Evolutionary conservation across 129 eudicot species (phyloP).

Genomic region (Scalesia atractyloides): DNA sequence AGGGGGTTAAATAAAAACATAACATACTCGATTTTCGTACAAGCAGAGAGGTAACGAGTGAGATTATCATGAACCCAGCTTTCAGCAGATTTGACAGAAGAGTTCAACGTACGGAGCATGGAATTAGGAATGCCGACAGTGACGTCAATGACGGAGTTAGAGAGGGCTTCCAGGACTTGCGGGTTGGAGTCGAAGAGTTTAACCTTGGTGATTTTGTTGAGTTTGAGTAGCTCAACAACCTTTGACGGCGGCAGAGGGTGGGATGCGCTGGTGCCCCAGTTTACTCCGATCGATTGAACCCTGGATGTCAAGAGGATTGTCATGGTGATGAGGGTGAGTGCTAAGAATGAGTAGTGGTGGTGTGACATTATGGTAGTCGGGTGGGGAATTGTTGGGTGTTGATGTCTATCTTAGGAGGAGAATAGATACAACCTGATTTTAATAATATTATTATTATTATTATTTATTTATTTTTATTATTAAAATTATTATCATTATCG

Average conservation of each 20-base stretch:
- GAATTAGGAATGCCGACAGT: slow-evolving; percentile 82
- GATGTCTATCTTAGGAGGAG: too few relatives aligned
- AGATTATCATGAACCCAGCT: slow-evolving; percentile 92
- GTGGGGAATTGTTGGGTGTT: slow-evolving; percentile 32
- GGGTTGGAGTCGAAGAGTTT: slow-evolving; percentile 83
- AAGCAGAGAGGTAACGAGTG: slow-evolving; percentile 50
- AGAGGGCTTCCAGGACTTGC: slow-evolving; percentile 57
- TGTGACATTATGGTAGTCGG: slow-evolving; percentile 29
- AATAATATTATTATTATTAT: too few relatives aligned
- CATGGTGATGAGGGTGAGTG: slow-evolving; percentile 29
- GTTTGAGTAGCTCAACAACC: slow-evolving; percentile 74
- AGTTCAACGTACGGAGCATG: slow-evolving; percentile 61
- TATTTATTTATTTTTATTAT: too few relatives aligned
- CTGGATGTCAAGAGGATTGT: slow-evolving; percentile 14
- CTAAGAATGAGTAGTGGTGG: slow-evolving; percentile 17
- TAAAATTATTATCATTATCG: too few relatives aligned
- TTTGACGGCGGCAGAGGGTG: slow-evolving; percentile 84
- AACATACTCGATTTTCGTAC: slow-evolving; percentile 61
- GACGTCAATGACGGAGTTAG: slow-evolving; percentile 62
- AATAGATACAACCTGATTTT: too few relatives aligned
- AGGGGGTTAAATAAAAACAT: slow-evolving; percentile 12
- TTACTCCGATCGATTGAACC: slow-evolving; percentile 61
- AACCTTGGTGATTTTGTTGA: slow-evolving; percentile 70
- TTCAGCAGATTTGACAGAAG: slow-evolving; percentile 73
- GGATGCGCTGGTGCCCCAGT: slow-evolving; percentile 91